A percentile compares a stretch with the other conserved stretches of the same genome.
Evolutionary conservation across 768 basidiomycete species (phyloP).

Genomic region (Agrocybe chaxingu): DNA sequence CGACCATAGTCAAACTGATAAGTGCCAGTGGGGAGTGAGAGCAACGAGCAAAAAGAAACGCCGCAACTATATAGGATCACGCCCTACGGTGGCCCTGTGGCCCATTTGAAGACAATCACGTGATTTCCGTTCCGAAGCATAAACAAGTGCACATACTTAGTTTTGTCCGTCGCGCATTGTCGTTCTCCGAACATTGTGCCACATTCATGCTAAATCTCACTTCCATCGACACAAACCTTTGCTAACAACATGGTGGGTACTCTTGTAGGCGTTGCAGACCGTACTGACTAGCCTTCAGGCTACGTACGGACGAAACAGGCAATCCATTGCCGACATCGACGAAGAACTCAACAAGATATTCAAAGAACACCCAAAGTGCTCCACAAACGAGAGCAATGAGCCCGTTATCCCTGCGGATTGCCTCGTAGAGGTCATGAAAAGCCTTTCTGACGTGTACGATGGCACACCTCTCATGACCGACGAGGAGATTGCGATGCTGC

Average conservation of each 20-base stretch:
- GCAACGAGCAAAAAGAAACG: background rate
- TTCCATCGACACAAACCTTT: constrained; percentile 1
- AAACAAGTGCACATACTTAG: background rate
- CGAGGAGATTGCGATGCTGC: constrained; percentile 61
- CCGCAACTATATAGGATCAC: too few species aligned
- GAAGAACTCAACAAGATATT: constrained; percentile 68
- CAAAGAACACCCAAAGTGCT: constrained; percentile 57
- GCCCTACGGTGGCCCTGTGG: background rate
- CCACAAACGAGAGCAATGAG: constrained; percentile 54
- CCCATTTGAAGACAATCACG: constrained; percentile 10
- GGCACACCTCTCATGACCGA: constrained; percentile 61
- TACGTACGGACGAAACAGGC: constrained; percentile 57
- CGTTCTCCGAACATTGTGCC: constrained; percentile 2
- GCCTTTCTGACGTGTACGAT: constrained; percentile 57
- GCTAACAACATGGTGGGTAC: constrained; percentile 22
- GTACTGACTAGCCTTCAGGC: constrained; percentile 12
- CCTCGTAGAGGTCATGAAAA: constrained; percentile 67
- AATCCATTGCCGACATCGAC: constrained; percentile 71
- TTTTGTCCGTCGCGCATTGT: constrained; percentile 7
- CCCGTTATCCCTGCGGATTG: constrained; percentile 67
- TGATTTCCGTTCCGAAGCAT: background rate
- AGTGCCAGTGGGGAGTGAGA: background rate
- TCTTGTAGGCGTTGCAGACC: background rate
- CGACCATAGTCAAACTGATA: constrained; percentile 12
- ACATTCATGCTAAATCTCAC: constrained; percentile 21